A percentile compares a stretch with the other conserved stretches of the same genome.
Evolutionary conservation across 208 protist genomes (phyloP).

Genomic region (Acanthamoeba sp.): DNA sequence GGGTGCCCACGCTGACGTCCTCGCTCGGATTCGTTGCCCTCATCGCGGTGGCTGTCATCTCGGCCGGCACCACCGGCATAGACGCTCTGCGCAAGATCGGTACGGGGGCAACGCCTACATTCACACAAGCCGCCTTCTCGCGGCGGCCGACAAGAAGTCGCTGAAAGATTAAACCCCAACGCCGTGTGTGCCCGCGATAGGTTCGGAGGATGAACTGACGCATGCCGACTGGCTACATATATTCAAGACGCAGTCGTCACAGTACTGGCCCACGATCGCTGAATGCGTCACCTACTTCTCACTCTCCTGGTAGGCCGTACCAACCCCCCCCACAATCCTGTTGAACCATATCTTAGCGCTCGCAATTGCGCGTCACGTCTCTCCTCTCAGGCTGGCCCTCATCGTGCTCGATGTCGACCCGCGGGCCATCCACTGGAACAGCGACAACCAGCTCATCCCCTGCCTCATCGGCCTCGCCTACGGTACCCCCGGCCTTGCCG

Average conservation of each 20-base stretch:
- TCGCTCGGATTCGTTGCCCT: conserved; percentile 3
- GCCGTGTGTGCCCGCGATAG: too few species aligned
- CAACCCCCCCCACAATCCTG: too few species aligned
- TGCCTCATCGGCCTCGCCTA: conserved; percentile 7
- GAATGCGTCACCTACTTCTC: conserved; percentile 44
- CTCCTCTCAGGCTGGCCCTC: neutral
- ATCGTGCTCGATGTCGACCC: conserved; percentile 12
- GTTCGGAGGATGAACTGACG: neutral
- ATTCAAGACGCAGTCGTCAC: conserved; percentile 31
- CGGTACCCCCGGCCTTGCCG: neutral
- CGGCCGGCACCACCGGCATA: neutral
- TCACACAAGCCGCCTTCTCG: neutral
- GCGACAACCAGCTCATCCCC: neutral
- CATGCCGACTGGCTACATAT: conserved; percentile 44
- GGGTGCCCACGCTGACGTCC: conserved; percentile 40
- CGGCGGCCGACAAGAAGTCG: neutral
- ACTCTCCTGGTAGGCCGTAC: neutral
- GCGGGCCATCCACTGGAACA: neutral
- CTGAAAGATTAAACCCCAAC: too few species aligned
- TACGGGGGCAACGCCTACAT: neutral
- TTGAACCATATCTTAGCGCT: neutral
- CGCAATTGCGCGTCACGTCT: neutral
- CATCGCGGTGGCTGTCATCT: conserved; percentile 23
- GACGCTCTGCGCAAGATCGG: conserved; percentile 49
- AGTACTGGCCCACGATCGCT: conserved; percentile 16